A percentile compares a stretch with the other conserved stretches of the same genome.
Evolutionary conservation across 768 basidiomycete genomes (phyloP).

Genomic region (Lactarius pseudohatsudake): DNA sequence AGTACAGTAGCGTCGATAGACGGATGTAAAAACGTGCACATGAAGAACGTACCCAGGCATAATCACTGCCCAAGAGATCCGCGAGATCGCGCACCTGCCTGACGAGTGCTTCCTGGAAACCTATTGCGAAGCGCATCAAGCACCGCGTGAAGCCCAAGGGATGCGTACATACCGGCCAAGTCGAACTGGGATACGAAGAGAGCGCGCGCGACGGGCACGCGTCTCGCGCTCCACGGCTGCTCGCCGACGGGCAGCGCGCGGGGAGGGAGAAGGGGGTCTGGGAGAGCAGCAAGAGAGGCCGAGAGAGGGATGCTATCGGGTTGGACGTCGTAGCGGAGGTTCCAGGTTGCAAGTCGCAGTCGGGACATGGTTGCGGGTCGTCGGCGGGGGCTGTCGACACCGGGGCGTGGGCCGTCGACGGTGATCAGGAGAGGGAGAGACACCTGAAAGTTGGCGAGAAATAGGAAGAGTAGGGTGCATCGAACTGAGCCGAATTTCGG

Average conservation of each 20-base stretch:
- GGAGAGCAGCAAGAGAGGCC: conserved; percentile 44
- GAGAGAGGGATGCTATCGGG: conserved; percentile 53
- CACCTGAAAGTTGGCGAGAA: not conserved
- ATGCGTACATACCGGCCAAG: conserved; percentile 39
- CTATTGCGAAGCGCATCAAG: conserved; percentile 31
- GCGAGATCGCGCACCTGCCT: conserved; percentile 57
- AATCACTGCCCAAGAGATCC: conserved; percentile 52
- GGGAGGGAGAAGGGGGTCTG: conserved; percentile 42
- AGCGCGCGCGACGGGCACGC: conserved; percentile 49
- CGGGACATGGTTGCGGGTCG: conserved; percentile 15
- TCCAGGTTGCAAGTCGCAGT: conserved; percentile 44
- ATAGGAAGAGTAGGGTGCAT: too few relatives aligned
- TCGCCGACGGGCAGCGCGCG: conserved; percentile 41
- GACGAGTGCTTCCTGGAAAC: conserved; percentile 54
- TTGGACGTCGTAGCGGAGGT: conserved; percentile 53
- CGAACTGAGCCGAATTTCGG: not conserved
- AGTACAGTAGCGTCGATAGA: not conserved
- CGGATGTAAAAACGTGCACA: too few relatives aligned
- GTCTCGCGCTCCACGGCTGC: conserved; percentile 54
- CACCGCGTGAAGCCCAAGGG: not conserved
- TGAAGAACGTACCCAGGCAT: conserved; percentile 47
- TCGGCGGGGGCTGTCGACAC: not conserved
- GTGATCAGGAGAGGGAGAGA: not conserved
- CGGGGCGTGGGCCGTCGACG: not conserved
- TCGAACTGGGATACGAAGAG: conserved; percentile 42